phyloP scores from a whole-genome alignment of 2,329 filamentous ascomycete species.

The Mycogone perniciosa region DNA sequence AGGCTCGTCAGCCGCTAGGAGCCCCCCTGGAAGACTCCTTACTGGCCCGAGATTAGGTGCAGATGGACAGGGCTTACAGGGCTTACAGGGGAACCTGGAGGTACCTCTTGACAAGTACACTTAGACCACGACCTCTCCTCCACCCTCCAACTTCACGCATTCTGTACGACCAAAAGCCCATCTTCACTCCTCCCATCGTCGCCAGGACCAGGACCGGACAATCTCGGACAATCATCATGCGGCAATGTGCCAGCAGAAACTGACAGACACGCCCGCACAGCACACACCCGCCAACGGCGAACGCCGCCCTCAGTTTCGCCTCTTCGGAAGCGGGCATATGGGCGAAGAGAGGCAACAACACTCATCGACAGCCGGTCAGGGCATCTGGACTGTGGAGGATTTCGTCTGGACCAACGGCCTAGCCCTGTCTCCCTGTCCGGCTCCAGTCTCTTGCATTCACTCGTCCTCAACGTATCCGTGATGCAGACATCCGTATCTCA shows the following conservation, averaged over 20 bases:
- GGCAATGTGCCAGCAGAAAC: constrained; percentile 8
- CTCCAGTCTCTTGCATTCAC: too few relatives aligned
- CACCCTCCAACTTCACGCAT: background rate
- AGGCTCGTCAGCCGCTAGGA: background rate
- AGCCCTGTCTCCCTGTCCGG: too few relatives aligned
- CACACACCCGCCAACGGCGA: background rate
- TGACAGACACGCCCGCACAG: background rate
- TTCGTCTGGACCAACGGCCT: too few relatives aligned
- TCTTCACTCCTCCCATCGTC: background rate
- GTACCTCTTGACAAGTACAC: too few relatives aligned
- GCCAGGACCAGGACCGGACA: background rate
- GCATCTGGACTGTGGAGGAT: too few relatives aligned
- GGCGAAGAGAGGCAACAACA: too few relatives aligned
- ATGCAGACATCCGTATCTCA: too few relatives aligned
- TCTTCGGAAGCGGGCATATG: background rate
- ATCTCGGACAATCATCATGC: constrained; percentile 3
- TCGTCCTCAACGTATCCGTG: too few relatives aligned
- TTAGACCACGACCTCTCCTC: background rate
- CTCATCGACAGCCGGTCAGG: too few relatives aligned
- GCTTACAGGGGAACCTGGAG: background rate
- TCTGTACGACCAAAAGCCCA: constrained; percentile 4
- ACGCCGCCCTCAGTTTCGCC: background rate
- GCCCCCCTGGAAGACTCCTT: background rate
- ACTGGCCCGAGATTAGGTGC: too few relatives aligned
- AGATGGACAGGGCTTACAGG: background rate